phyloP scores from a whole-genome alignment of 495 filamentous ascomycete genomes.

The Bathelium albidoporum region DNA sequence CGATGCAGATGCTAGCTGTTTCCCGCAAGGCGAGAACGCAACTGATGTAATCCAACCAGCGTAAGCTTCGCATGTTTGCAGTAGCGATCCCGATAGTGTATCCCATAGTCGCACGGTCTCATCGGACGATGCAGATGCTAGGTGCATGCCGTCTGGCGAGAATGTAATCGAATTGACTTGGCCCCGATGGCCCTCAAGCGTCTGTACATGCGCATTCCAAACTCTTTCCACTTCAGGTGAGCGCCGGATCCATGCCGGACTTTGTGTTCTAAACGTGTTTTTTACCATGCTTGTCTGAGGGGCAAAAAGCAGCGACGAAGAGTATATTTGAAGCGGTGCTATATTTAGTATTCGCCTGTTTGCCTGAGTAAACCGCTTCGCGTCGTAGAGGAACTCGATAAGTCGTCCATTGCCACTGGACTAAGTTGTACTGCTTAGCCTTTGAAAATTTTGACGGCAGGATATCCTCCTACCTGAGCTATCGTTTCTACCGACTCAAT shows the following conservation, averaged over 20 bases:
- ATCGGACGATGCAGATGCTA: slow-evolving; percentile 1
- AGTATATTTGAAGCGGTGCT: slow-evolving; percentile 25
- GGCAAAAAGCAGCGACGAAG: slow-evolving; percentile 17
- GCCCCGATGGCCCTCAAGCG: not conserved
- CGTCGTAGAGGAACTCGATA: slow-evolving; percentile 21
- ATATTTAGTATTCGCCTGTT: slow-evolving; percentile 13
- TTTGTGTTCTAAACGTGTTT: slow-evolving; percentile 12
- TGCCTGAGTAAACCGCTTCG: slow-evolving; percentile 26
- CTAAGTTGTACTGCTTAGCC: not conserved
- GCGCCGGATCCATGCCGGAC: not conserved
- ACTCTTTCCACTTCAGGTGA: not conserved
- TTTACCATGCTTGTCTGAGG: slow-evolving; percentile 17
- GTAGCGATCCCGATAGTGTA: not conserved
- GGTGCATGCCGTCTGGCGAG: not conserved
- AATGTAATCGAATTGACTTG: not conserved
- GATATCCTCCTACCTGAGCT: not conserved
- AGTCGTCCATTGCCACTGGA: not conserved
- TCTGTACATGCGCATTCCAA: not conserved
- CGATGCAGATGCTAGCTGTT: not conserved
- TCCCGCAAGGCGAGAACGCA: not conserved
- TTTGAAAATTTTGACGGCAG: not conserved
- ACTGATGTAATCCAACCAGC: not conserved
- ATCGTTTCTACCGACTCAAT: not conserved
- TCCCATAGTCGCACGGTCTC: slow-evolving; percentile 9
- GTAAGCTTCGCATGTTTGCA: not conserved